A percentile compares a stretch with the other conserved stretches of the same genome.
Conservation (phyloP, 1,284 basidiomycete species). For the Apiotrichum sp. region DNA sequence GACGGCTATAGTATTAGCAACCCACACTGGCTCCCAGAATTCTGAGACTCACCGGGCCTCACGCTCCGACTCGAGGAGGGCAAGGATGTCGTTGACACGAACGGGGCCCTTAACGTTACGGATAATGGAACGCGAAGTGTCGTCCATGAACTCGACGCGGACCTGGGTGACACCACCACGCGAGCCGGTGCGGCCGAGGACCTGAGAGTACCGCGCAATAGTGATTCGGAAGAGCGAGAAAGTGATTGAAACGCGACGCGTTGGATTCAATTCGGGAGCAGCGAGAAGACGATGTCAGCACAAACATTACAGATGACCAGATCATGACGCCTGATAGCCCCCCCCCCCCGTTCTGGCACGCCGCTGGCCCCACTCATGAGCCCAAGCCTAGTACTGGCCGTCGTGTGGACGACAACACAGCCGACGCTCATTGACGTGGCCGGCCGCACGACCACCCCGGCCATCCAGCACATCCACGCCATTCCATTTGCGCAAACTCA, state of each 20-base stretch:
- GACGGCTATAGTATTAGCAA: constrained; percentile 15
- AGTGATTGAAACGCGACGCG: neutral
- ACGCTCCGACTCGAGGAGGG: constrained; percentile 96
- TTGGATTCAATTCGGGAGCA: neutral
- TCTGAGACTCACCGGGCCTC: constrained; percentile 82
- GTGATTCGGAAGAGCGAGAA: neutral
- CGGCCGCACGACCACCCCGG: no score
- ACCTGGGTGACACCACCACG: constrained; percentile 99
- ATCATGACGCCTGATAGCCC: no score
- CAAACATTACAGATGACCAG: neutral
- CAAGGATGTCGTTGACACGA: constrained; percentile 92
- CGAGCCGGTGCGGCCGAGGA: constrained; percentile 97
- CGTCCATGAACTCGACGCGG: constrained; percentile 99
- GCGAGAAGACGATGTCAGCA: constrained; percentile 2
- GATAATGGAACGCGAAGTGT: constrained; percentile 91
- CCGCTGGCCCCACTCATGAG: no score
- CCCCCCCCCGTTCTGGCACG: no score
- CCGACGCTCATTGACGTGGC: no score
- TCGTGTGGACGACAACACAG: no score
- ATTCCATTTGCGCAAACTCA: no score
- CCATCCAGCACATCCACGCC: no score
- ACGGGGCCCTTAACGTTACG: constrained; percentile 99
- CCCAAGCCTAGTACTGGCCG: no score
- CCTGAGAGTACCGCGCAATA: constrained; percentile 51
- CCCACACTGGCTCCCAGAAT: neutral